These are phyloP conservation scores for Aspergillus sp. DNA, from an alignment of 2,329 filamentous ascomycete genomes.

Conservation along the genomic window DNA sequence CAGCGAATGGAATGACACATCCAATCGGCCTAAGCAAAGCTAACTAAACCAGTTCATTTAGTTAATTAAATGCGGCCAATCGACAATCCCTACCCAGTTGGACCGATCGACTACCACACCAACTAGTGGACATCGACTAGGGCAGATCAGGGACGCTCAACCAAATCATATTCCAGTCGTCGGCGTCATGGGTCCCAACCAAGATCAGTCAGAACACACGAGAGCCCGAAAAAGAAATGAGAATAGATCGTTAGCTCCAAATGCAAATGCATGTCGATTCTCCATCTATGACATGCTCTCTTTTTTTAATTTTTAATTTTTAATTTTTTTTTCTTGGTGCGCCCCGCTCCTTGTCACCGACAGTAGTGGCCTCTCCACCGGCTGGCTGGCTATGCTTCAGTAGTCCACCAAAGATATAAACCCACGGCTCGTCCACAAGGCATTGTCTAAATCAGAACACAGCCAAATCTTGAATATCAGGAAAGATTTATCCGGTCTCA, in stretches of 20 bases:
- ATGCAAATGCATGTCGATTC: neutral
- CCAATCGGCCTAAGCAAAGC: neutral
- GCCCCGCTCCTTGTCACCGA: neutral
- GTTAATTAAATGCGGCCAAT: neutral
- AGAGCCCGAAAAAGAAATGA: neutral
- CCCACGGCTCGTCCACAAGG: neutral
- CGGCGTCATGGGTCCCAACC: neutral
- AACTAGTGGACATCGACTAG: neutral
- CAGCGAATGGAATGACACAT: neutral
- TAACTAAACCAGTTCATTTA: neutral
- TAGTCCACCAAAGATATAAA: neutral
- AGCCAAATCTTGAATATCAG: neutral
- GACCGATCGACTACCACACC: neutral
- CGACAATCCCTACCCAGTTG: neutral
- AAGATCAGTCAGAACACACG: neutral
- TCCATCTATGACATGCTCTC: neutral
- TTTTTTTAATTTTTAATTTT: neutral
- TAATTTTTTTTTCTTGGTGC: neutral
- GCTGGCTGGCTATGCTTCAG: neutral
- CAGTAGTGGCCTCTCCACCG: neutral
- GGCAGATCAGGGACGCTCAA: neutral
- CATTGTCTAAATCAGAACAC: neutral
- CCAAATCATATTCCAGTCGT: neutral
- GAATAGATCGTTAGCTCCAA: neutral
- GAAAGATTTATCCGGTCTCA: slow-evolving; percentile 2